Conservation (phyloP, 257 asterid species). For the Fraxinus anomala region DNA sequence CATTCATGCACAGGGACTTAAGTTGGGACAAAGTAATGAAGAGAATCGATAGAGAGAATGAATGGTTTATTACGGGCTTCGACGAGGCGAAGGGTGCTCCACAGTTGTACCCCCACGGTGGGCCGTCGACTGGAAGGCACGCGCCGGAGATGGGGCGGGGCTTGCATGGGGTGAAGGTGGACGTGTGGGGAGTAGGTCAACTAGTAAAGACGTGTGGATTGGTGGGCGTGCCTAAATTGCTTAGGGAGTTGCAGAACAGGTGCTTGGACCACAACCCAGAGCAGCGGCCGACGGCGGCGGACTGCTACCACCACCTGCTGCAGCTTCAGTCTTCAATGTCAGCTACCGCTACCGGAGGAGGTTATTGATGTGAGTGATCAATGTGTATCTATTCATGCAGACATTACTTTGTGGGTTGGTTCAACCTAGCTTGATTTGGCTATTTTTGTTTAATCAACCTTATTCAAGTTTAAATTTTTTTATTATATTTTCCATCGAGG, state of each 20-base stretch:
- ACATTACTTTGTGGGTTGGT: constrained; percentile 9
- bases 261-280: constrained; percentile 55
- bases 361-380: constrained; percentile 35
- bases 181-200: constrained; percentile 56
- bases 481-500: not conserved
- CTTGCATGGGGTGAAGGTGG: constrained; percentile 49
- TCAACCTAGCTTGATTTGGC: not conserved
- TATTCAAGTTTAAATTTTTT: not conserved
- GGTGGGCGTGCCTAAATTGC: constrained; percentile 42
- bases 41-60: constrained; percentile 37
- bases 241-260: constrained; percentile 48
- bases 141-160: constrained; percentile 55
- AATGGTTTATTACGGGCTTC: constrained; percentile 46
- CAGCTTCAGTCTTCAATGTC: constrained; percentile 56
- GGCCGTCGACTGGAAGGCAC: constrained; percentile 31
- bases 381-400: constrained; percentile 23
- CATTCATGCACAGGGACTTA: constrained; percentile 52
- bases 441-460: not conserved
- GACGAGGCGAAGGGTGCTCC: constrained; percentile 51
- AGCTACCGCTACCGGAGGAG: constrained; percentile 38
- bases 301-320: constrained; percentile 56
- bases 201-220: constrained; percentile 49
- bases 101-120: constrained; percentile 40
- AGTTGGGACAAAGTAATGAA: constrained; percentile 51
- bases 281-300: constrained; percentile 60